A percentile compares a stretch with the other conserved stretches of the same genome.
Evolutionary conservation across 441 rosid genomes (phyloP).

Genomic region (Adansonia grandidieri): DNA sequence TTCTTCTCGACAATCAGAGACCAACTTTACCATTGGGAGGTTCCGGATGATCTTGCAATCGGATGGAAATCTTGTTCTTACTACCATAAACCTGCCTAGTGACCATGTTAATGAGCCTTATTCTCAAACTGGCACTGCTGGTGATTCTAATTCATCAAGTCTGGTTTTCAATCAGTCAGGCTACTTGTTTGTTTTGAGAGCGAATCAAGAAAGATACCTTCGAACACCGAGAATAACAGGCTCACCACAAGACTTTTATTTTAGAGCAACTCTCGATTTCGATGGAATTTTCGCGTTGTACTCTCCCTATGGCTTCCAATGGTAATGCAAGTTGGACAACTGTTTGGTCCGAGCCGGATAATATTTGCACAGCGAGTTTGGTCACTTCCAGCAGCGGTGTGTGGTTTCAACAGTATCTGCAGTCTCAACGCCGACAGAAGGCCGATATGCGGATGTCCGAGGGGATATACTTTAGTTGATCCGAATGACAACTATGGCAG

Average conservation of each 20-base stretch:
- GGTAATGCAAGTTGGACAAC: constrained; percentile 32
- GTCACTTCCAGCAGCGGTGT: constrained; percentile 29
- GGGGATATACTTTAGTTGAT: constrained; percentile 36
- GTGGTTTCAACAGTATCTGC: constrained; percentile 50
- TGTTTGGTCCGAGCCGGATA: constrained; percentile 32
- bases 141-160: background rate
- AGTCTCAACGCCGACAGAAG: constrained; percentile 14
- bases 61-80: constrained; percentile 34
- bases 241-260: constrained; percentile 30
- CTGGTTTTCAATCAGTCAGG: constrained; percentile 34
- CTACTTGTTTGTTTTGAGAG: constrained; percentile 29
- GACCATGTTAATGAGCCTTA: constrained; percentile 25
- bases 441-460: constrained; percentile 44
- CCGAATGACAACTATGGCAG: constrained; percentile 30
- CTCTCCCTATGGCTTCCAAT: constrained; percentile 28
- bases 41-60: constrained; percentile 20
- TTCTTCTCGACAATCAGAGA: constrained; percentile 25
- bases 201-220: constrained; percentile 7
- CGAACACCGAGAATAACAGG: background rate
- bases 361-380: constrained; percentile 32
- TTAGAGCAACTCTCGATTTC: constrained; percentile 37
- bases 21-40: constrained; percentile 32
- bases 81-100: constrained; percentile 38
- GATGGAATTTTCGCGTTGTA: constrained; percentile 47
- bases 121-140: background rate